Base-by-base conservation (phyloP, 805 yeast species). In the Spathaspora boniae region DNA sequence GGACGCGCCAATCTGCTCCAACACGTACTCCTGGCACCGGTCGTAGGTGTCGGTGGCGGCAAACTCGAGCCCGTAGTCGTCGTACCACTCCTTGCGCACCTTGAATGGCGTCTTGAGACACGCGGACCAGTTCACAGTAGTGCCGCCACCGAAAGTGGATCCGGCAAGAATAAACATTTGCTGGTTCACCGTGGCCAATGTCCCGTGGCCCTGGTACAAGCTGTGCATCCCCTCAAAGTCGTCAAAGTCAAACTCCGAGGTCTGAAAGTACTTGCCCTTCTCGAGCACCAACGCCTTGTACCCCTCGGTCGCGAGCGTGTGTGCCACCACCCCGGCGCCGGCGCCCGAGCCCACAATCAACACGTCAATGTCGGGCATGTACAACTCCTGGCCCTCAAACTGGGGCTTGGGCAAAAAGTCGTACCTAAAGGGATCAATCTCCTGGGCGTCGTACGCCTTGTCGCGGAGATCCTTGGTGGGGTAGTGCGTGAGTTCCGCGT, bases 81-180 rank as follows among this genome's bases (percentile, higher is more conserved):
- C 65, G 25, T 64, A 70, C 78, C 78, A 76, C 45, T 74, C 78
- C 21, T 62, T 54, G 32, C 81, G 64, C 3, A 75, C 74, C 34
- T 61, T 60, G 50, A 66, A 70, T 1, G 76, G 75, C 0, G 80
- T 70, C 26, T 59, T 62, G 36, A 76, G 46, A 38, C 72, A 60
- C 12, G 80, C 79, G 9, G 73, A 66, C 81, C 81, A 76, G 54
- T 76, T 76, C 28, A 76, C 69, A 9, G 80, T 72, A 5, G 76
- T 60, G 5, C 80, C 80, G 9, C 80, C 81, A 5, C 81, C 81
- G 36, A 76, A 69, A 0, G 75, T 72, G 2, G 77, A 44, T 5
- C 80, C 81, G 0, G 80, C 77, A 29, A 74, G 47, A 3, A 72
- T 41, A 8, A 58, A 37, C 9, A 64, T 32, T 29, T 62, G 62